A percentile compares a stretch with the other conserved stretches of the same genome.
Evolutionary conservation across 2,329 filamentous ascomycete species (phyloP).

Genomic region (Exophiala dermatitidis): DNA sequence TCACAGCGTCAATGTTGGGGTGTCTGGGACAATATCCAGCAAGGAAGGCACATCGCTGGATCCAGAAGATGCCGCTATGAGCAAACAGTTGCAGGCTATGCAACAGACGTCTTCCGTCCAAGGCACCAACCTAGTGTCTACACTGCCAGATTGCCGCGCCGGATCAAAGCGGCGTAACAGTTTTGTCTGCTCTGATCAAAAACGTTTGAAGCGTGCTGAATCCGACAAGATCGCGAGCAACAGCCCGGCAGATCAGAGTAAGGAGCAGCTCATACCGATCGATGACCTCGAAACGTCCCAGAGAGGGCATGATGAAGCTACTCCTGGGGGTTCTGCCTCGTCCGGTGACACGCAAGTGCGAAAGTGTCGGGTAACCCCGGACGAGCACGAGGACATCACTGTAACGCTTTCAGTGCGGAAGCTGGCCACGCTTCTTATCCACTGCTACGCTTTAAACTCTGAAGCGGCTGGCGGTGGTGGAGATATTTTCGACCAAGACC

Average conservation of each 20-base stretch:
- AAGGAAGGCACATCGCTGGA: conserved; percentile 2
- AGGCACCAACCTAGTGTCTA: conserved; percentile 18
- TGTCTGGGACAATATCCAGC: neutral
- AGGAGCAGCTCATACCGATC: neutral
- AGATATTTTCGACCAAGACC: conserved; percentile 7
- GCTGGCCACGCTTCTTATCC: conserved; percentile 13
- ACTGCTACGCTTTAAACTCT: conserved; percentile 13
- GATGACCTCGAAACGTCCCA: neutral
- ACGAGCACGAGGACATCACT: too few species aligned
- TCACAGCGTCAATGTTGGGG: conserved; percentile 12
- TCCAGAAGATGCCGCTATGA: conserved; percentile 18
- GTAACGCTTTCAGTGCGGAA: neutral
- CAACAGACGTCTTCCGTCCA: conserved; percentile 22
- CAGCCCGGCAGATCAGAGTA: neutral
- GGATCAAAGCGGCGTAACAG: conserved; percentile 7
- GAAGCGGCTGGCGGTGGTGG: neutral
- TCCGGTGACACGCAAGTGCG: too few species aligned
- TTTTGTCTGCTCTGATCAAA: neutral
- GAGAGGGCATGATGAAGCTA: neutral
- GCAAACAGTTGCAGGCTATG: conserved; percentile 20
- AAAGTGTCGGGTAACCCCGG: too few species aligned
- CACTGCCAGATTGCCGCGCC: conserved; percentile 8
- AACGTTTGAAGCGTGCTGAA: conserved; percentile 3
- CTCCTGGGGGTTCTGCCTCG: neutral
- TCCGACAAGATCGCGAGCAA: neutral